Evolutionary conservation across 495 filamentous ascomycete species (phyloP).

Genomic region (Annulohypoxylon bovei): DNA sequence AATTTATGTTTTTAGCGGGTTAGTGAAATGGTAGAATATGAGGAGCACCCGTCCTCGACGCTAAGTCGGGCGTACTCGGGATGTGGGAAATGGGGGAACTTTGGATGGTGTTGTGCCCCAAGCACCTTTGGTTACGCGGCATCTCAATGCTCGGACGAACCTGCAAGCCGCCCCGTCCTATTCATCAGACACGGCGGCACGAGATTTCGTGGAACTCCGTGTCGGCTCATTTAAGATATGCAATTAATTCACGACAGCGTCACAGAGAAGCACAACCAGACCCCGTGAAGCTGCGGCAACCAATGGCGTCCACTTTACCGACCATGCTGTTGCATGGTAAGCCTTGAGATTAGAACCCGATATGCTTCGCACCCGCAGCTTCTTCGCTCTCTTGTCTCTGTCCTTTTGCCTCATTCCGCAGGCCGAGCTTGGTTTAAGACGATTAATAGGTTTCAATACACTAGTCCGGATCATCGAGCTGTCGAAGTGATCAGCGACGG

Average conservation of each 20-base stretch:
- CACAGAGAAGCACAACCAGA: slow-evolving; percentile 25
- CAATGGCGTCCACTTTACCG: slow-evolving; percentile 17
- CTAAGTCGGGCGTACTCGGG: background rate
- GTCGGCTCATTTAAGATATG: slow-evolving; percentile 34
- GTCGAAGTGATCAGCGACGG: slow-evolving; percentile 8
- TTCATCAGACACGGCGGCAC: slow-evolving; percentile 19
- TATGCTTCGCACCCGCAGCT: slow-evolving; percentile 32
- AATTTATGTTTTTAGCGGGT: background rate
- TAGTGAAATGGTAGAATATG: background rate
- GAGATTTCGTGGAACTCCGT: slow-evolving; percentile 41
- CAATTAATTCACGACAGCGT: slow-evolving; percentile 37
- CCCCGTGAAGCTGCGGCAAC: slow-evolving; percentile 18
- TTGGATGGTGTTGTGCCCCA: background rate
- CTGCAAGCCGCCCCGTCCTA: slow-evolving; percentile 20
- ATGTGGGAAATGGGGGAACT: slow-evolving; percentile 5
- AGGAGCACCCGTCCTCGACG: background rate
- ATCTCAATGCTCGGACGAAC: slow-evolving; percentile 30
- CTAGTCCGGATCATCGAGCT: background rate
- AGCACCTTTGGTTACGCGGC: slow-evolving; percentile 26
- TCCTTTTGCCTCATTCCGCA: background rate
- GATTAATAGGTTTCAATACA: background rate
- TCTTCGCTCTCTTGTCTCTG: slow-evolving; percentile 12
- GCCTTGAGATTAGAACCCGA: slow-evolving; percentile 35
- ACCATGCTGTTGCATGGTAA: slow-evolving; percentile 30
- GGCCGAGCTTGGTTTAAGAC: background rate